Base-by-base conservation (phyloP, 2,329 filamentous ascomycete species). In the Colletotrichum limetticola region DNA sequence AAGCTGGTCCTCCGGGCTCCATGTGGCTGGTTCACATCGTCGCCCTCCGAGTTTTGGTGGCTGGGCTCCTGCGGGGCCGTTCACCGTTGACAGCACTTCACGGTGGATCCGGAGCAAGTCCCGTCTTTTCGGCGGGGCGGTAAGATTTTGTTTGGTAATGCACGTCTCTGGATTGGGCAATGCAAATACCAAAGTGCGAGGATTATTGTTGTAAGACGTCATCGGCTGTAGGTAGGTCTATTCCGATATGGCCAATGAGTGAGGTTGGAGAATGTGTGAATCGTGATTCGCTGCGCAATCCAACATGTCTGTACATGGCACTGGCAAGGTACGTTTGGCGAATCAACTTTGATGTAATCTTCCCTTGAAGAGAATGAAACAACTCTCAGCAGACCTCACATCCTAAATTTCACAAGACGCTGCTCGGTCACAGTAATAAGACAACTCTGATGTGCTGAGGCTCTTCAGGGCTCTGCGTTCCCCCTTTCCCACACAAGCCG, bases 121-220 rank as follows among this genome's bases (percentile, higher is more conserved):
- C 61, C 49, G 61, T 64, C 61, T 64, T 26, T 26, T 26, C 61
- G 22, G 30, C 14, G 22, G 49, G 49, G 32, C 49, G 14, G 30
- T 28, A 42, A 55, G 52, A 49, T n/a, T 32, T 35, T 11, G 30
- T 55, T 64, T 64, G 30, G 61, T 55, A 64, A 64, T 64, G 49
- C 61, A 16, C 28, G 22, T 30, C 30, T 64, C n/a, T 0, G 49
- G 61, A 55, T 64, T 64, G 61, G 49, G 9, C 49, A 55, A 26
- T 28, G 30, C 12, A 30, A 19, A 7, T 12, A 22, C 16, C 6
- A 26, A 62, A 62, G 16, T 30, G 19, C 46, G n/a, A 46, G n/a
- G 28, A n/a, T 26, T 46, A 55, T 53, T 12, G 16, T n/a, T 49
- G 19, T 6, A 19, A 49, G 42, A 49, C 42, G 42, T 49, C 42